These are phyloP conservation scores for Arabidopsis suecica DNA, from an alignment of 345 rosid species.

Conservation along the genomic window DNA sequence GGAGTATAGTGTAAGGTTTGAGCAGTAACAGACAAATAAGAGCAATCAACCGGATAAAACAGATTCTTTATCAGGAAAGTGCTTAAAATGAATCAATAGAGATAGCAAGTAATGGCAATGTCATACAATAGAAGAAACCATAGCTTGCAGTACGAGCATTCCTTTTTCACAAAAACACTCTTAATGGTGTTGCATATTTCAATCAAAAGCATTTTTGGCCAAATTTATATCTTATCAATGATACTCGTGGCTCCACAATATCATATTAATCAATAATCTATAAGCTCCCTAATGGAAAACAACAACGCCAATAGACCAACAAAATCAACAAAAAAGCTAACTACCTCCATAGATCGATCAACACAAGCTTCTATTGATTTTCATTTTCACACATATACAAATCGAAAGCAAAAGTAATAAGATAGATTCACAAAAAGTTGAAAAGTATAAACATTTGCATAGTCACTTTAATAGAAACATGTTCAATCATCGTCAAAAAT, in stretches of 20 bases:
- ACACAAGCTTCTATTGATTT: not conserved
- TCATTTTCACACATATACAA: slow-evolving; percentile 23
- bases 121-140: slow-evolving; percentile 44
- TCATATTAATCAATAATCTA: slow-evolving; percentile 9
- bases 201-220: slow-evolving; percentile 19
- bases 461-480: not conserved
- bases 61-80: slow-evolving; percentile 28
- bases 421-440: slow-evolving; percentile 15
- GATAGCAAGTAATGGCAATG: slow-evolving; percentile 27
- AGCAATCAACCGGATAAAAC: slow-evolving; percentile 24
- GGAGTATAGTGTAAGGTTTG: slow-evolving; percentile 2
- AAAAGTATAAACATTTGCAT: not conserved
- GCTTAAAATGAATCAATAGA: slow-evolving; percentile 9
- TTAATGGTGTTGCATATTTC: not conserved
- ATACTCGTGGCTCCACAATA: not conserved
- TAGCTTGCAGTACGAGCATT: slow-evolving; percentile 11
- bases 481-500: slow-evolving; percentile 47
- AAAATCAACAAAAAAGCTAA: not conserved
- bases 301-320: slow-evolving; percentile 1
- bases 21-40: slow-evolving; percentile 28
- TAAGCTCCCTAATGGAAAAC: slow-evolving; percentile 5
- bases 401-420: slow-evolving; percentile 26
- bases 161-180: slow-evolving; percentile 27
- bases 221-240: not conserved
- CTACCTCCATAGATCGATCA: slow-evolving; percentile 21